A percentile compares a stretch with the other conserved stretches of the same genome.
phyloP scores from a whole-genome alignment of 1,284 basidiomycete genomes.

The Leccinum pachyderme region DNA sequence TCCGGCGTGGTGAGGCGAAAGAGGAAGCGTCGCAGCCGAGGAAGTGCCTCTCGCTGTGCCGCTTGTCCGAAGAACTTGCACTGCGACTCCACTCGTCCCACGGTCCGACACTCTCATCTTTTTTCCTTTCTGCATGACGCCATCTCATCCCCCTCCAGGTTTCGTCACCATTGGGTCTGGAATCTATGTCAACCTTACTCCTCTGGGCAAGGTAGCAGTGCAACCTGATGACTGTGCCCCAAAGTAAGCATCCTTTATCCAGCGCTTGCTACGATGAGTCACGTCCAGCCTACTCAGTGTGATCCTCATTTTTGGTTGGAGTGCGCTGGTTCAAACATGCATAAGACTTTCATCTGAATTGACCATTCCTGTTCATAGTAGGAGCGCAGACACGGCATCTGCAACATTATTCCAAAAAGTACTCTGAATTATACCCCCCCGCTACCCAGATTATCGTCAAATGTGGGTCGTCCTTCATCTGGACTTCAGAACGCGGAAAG shows the following conservation, averaged over 20 bases:
- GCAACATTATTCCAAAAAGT: constrained; percentile 47
- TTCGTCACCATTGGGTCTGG: constrained; percentile 25
- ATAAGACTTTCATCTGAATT: not conserved
- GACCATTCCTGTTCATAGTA: constrained; percentile 36
- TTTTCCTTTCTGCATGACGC: constrained; percentile 10
- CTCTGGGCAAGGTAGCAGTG: not conserved
- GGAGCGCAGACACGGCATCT: constrained; percentile 49
- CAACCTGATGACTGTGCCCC: constrained; percentile 12
- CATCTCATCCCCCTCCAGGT: constrained; percentile 16
- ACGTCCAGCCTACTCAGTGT: constrained; percentile 31
- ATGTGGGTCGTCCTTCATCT: constrained; percentile 42
- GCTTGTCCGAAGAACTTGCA: too few relatives aligned
- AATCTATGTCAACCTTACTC: constrained; percentile 18
- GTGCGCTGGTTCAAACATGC: constrained; percentile 29
- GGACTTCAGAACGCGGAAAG: constrained; percentile 29
- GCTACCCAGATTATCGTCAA: constrained; percentile 49
- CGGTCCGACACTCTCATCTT: too few relatives aligned
- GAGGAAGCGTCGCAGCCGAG: too few relatives aligned
- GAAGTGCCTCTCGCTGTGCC: too few relatives aligned
- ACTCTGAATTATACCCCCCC: constrained; percentile 46
- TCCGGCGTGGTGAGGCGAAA: too few relatives aligned
- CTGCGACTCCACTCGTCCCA: too few relatives aligned
- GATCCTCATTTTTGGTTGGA: constrained; percentile 52
- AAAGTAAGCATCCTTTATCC: constrained; percentile 14
- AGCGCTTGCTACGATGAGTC: not conserved